These are phyloP conservation scores for Claviceps purpurea DNA, from an alignment of 2,329 filamentous ascomycete genomes.

Conservation along the genomic window DNA sequence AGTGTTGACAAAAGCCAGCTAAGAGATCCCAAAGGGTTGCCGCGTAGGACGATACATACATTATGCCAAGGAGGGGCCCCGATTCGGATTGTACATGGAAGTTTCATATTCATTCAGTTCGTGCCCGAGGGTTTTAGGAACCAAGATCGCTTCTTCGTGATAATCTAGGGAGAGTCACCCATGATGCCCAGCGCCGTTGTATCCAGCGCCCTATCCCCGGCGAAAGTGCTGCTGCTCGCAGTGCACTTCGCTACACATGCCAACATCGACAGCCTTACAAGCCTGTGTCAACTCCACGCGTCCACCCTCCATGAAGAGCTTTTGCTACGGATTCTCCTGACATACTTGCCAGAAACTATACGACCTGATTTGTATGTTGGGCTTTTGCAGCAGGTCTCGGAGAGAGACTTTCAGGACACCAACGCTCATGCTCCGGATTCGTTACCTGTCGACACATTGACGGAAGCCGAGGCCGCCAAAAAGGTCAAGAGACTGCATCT, in stretches of 20 bases:
- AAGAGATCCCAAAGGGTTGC: not conserved
- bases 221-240: constrained; percentile 61
- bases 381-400: constrained; percentile 45
- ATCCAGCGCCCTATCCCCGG: constrained; percentile 36
- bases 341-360: constrained; percentile 60
- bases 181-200: constrained; percentile 22
- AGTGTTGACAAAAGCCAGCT: not conserved
- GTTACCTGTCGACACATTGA: constrained; percentile 41
- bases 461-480: constrained; percentile 50
- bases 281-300: constrained; percentile 42
- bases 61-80: not conserved
- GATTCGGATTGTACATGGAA: not conserved
- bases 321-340: constrained; percentile 59
- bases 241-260: constrained; percentile 54
- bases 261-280: constrained; percentile 49
- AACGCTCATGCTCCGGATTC: constrained; percentile 37
- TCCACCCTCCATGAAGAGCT: constrained; percentile 50
- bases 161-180: not conserved
- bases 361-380: constrained; percentile 48
- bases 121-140: not conserved
- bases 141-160: not conserved
- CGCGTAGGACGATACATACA: not conserved
- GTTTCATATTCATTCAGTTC: not conserved
- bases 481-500: constrained; percentile 51
- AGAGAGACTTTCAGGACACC: constrained; percentile 28